Percentiles rank a stretch among this genome's conserved stretches.
phyloP scores from a whole-genome alignment of 306 rosid species.

The Quercus dentata region DNA sequence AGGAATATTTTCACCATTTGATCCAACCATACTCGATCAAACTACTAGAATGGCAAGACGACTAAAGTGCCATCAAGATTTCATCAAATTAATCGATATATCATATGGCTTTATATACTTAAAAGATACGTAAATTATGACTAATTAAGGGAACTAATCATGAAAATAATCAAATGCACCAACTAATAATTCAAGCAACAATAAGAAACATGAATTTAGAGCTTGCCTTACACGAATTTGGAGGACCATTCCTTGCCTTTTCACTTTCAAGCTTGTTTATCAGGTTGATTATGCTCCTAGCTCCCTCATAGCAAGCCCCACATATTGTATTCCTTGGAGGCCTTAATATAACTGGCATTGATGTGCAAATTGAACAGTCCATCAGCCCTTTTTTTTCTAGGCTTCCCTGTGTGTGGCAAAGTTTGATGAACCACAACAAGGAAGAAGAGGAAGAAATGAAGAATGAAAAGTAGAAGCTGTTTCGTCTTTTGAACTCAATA shows the following conservation, averaged over 20 bases:
- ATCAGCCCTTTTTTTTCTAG: constrained; percentile 4
- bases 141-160: not conserved
- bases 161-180: not conserved
- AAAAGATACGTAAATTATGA: not conserved
- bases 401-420: not conserved
- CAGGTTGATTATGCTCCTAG: constrained; percentile 50
- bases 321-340: constrained; percentile 87
- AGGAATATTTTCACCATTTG: not conserved
- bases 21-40: not conserved
- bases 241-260: constrained; percentile 7
- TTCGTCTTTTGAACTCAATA: constrained; percentile 6
- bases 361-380: constrained; percentile 79
- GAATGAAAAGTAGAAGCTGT: not conserved
- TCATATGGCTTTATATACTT: too few species aligned
- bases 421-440: not conserved
- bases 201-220: constrained; percentile 14
- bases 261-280: constrained; percentile 46
- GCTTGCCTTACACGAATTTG: constrained; percentile 75
- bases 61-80: too few species aligned
- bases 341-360: constrained; percentile 69
- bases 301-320: constrained; percentile 74
- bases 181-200: too few species aligned
- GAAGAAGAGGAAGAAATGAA: not conserved
- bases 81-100: too few species aligned
- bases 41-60: not conserved